Conservation (phyloP, 2,329 filamentous ascomycete species). For the Curvularia hawaiiensis region DNA sequence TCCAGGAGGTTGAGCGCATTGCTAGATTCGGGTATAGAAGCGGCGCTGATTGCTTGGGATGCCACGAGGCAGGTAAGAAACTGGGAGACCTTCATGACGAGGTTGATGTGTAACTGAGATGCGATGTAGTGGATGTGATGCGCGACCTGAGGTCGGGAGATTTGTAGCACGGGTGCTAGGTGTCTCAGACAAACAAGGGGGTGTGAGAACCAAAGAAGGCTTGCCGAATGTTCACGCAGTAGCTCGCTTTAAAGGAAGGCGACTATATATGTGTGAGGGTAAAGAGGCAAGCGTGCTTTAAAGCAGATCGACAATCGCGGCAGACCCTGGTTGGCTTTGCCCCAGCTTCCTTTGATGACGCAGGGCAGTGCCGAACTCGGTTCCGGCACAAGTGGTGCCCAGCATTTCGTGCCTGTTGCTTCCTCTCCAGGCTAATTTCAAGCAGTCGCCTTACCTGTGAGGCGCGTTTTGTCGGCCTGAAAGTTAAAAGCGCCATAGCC, state of each 20-base stretch:
- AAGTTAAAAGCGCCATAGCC: slow-evolving; percentile 5
- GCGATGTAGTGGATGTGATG: slow-evolving; percentile 4
- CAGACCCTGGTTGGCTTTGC: not conserved
- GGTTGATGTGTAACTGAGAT: slow-evolving; percentile 13
- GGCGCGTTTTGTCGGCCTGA: not conserved
- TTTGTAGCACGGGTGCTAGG: not conserved
- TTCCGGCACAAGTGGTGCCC: slow-evolving; percentile 7
- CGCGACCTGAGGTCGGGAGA: slow-evolving; percentile 7
- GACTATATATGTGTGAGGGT: not conserved
- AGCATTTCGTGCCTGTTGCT: not conserved
- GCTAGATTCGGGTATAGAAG: slow-evolving; percentile 36
- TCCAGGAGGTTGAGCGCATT: slow-evolving; percentile 32
- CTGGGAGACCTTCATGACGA: slow-evolving; percentile 36
- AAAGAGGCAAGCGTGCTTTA: slow-evolving; percentile 16
- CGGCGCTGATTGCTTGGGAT: slow-evolving; percentile 29
- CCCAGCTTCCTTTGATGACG: no score
- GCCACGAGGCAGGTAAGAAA: slow-evolving; percentile 31
- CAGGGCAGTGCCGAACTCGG: no score
- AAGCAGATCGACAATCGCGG: slow-evolving; percentile 4
- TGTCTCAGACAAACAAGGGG: not conserved
- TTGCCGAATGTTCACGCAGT: slow-evolving; percentile 12
- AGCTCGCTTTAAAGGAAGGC: slow-evolving; percentile 8
- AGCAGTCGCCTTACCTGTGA: slow-evolving; percentile 1
- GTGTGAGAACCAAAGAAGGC: not conserved
- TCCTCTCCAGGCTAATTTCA: slow-evolving; percentile 2